Percentiles rank a stretch among this genome's conserved stretches.
phyloP scores from a whole-genome alignment of 345 rosid genomes.

The Boechera stricta region DNA sequence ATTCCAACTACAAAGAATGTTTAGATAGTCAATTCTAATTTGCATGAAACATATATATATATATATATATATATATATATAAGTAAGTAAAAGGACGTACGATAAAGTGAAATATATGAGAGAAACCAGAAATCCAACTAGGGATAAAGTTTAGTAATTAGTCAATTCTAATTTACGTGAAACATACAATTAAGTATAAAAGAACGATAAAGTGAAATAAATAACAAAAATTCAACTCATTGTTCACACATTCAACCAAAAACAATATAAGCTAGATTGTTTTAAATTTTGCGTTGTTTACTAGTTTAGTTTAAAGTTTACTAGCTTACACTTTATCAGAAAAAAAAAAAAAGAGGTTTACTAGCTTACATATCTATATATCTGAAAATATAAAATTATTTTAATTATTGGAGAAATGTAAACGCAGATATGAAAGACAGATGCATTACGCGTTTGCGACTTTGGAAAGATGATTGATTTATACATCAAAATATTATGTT shows the following conservation, averaged over 20 bases:
- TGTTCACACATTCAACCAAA: conserved; percentile 23
- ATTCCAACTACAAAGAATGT: not conserved
- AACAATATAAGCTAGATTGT: not conserved
- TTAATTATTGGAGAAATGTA: not conserved
- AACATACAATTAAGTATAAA: not conserved
- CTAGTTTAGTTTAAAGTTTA: not conserved
- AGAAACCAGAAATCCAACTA: not conserved
- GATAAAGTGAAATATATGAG: not conserved
- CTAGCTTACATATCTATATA: not conserved
- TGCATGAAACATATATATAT: conserved; percentile 9
- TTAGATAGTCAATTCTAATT: not conserved
- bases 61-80: not conserved
- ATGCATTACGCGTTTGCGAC: not conserved
- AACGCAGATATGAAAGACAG: not conserved
- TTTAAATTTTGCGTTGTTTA: not conserved
- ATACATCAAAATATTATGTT: not conserved
- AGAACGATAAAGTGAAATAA: conserved; percentile 17
- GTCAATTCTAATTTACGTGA: conserved; percentile 18
- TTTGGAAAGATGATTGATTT: not conserved
- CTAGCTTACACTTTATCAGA: not conserved
- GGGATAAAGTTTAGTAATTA: not conserved
- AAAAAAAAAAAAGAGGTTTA: too few species aligned
- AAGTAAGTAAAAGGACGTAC: not conserved
- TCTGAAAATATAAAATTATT: not conserved
- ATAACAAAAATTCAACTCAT: not conserved